Evolutionary conservation across 2,329 filamentous ascomycete genomes (phyloP), one percentile per base, ranked within the genome.

Genomic region (Metarhizium guizhouense): DNA sequence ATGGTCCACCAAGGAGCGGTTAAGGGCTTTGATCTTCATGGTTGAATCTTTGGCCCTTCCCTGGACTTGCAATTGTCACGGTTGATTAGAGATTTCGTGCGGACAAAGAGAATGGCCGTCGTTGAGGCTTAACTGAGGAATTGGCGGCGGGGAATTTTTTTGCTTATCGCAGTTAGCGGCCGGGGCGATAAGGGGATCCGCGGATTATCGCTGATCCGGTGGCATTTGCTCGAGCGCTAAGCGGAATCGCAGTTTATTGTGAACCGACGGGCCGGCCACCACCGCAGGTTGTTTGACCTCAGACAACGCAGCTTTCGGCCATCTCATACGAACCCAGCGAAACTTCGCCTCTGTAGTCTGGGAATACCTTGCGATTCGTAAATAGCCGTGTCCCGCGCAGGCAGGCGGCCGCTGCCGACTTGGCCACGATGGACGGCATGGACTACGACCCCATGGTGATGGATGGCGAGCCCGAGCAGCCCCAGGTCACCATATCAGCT

Each of bases 21-120:
- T 83, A 64, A 90, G 80, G 53, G 86, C 83, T 73, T 84, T 84
- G 64, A 84, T 81, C 73, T 83, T 84, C 81, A 75, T 75, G 32
- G 32, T 34, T 34, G 32, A 3, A 7, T 34, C 32, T 34, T 34
- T 34, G 32, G 7, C 32, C 32, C 10, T 11, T 34, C 6, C 32
- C 32, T 34, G 6, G 32, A 34, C 32, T 34, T 11, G 7, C 32
- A 34, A 34, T 34, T 34, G 32, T 34, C 10, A 11, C 32, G 32
- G 32, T 34, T 11, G 32, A 34, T 34, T 34, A 11, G 7, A 34
- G 32, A 34, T 34, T 7, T 34, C 32, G 6, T 25, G 25, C 4
- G 1, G 32, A 34, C 32, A 11, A 11, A 8, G 6, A 11, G 10
- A 34, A 11, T 11, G 32, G 32, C 32, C 1, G 7, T 34, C 7